phyloP scores from a whole-genome alignment of 1,139 yeast genomes.

The Candida sp. region DNA sequence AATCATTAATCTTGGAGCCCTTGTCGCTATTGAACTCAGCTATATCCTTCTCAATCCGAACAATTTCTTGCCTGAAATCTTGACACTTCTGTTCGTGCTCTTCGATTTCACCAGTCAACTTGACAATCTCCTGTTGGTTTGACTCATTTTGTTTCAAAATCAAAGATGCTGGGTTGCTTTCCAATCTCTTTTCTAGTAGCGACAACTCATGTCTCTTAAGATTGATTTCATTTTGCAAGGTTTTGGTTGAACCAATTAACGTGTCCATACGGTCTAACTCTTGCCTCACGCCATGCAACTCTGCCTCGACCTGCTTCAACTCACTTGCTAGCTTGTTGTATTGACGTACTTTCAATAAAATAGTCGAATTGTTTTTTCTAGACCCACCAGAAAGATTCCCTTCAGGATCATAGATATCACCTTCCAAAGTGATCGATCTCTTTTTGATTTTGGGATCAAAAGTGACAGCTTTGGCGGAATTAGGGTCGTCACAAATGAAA shows the following conservation, averaged over 20 bases:
- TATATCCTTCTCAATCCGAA: slow-evolving; percentile 73
- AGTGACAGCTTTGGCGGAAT: slow-evolving; percentile 86
- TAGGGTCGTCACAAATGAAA: slow-evolving; percentile 83
- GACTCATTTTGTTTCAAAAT: slow-evolving; percentile 55
- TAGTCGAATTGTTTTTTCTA: slow-evolving; percentile 59
- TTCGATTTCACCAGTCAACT: slow-evolving; percentile 42
- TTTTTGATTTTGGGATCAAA: slow-evolving; percentile 82
- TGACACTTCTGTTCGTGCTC: slow-evolving; percentile 31
- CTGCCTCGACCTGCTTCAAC: slow-evolving; percentile 39
- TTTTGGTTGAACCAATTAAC: slow-evolving; percentile 55
- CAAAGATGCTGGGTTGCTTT: slow-evolving; percentile 62
- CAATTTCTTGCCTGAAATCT: slow-evolving; percentile 47
- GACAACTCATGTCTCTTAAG: slow-evolving; percentile 71
- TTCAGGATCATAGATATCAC: slow-evolving; percentile 95
- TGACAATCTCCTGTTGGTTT: slow-evolving; percentile 52
- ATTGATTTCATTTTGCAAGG: slow-evolving; percentile 67
- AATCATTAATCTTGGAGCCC: slow-evolving; percentile 74
- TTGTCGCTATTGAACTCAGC: slow-evolving; percentile 82
- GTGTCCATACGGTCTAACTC: slow-evolving; percentile 50
- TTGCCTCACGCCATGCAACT: slow-evolving; percentile 42
- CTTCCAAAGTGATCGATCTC: slow-evolving; percentile 91
- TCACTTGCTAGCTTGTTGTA: slow-evolving; percentile 56
- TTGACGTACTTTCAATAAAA: slow-evolving; percentile 70
- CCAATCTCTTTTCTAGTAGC: slow-evolving; percentile 62
- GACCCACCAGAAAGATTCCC: slow-evolving; percentile 99